Conservation (phyloP, 1,284 basidiomycete genomes). For the Fomitiporia mediterranea region DNA sequence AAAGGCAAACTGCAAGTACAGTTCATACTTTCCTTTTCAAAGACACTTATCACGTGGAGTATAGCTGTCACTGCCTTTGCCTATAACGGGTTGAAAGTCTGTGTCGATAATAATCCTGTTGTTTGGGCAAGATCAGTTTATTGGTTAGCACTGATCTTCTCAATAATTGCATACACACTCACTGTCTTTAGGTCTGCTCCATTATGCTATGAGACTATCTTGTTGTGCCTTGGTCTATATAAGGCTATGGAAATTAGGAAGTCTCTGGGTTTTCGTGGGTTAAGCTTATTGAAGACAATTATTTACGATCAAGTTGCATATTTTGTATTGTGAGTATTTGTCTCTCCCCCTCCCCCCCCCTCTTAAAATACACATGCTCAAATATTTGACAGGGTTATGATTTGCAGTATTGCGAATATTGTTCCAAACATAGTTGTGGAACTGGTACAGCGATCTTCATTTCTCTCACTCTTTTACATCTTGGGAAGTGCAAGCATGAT, state of each 20-base stretch:
- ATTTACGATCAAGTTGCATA: neutral
- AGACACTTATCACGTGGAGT: too few relatives aligned
- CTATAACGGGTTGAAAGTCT: too few relatives aligned
- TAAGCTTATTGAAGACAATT: neutral
- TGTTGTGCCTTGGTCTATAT: neutral
- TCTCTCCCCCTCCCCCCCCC: neutral
- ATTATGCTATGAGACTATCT: neutral
- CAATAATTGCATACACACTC: neutral
- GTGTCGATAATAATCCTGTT: too few relatives aligned
- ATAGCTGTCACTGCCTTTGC: too few relatives aligned
- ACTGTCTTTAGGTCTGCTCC: neutral
- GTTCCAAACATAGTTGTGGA: neutral
- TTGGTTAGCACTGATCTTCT: too few relatives aligned
- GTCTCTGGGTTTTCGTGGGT: neutral
- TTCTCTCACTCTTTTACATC: neutral
- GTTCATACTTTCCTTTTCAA: too few relatives aligned
- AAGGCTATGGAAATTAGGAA: neutral
- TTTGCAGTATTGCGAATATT: neutral
- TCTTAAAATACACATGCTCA: neutral
- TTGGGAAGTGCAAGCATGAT: neutral
- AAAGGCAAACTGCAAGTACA: too few relatives aligned
- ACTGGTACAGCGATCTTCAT: neutral
- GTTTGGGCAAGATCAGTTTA: too few relatives aligned
- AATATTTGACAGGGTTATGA: neutral
- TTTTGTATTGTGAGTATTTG: neutral